phyloP scores from a whole-genome alignment of 2,329 filamentous ascomycete genomes.

The Cyphellophora attinorum region DNA sequence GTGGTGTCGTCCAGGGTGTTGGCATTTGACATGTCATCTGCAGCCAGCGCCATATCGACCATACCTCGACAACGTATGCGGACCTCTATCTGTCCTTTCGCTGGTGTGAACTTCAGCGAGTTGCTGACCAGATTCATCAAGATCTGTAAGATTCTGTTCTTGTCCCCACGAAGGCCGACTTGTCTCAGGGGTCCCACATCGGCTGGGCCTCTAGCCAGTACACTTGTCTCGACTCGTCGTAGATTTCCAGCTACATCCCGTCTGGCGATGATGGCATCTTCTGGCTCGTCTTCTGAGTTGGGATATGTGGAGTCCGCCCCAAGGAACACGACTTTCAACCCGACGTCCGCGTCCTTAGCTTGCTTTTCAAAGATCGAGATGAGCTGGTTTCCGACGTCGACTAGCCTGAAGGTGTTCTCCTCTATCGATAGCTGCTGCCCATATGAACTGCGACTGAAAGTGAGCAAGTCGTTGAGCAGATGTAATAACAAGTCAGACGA shows the following conservation, averaged over 20 bases:
- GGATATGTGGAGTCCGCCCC: slow-evolving; percentile 31
- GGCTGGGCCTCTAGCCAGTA: slow-evolving; percentile 51
- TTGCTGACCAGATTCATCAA: slow-evolving; percentile 71
- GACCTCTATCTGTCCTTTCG: slow-evolving; percentile 63
- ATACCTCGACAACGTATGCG: slow-evolving; percentile 55
- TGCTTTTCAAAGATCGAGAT: slow-evolving; percentile 82
- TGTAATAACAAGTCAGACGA: slow-evolving; percentile 74
- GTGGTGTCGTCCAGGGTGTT: slow-evolving; percentile 24
- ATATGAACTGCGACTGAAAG: slow-evolving; percentile 89
- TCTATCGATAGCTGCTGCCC: slow-evolving; percentile 73
- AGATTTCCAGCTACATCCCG: slow-evolving; percentile 7
- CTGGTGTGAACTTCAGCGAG: slow-evolving; percentile 77
- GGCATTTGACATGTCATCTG: slow-evolving; percentile 7
- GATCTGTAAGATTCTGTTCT: slow-evolving; percentile 79
- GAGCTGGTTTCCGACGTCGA: slow-evolving; percentile 72
- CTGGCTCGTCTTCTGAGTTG: slow-evolving; percentile 14
- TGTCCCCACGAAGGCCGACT: slow-evolving; percentile 79
- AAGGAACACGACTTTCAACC: slow-evolving; percentile 61
- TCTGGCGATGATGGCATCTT: slow-evolving; percentile 34
- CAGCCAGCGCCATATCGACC: slow-evolving; percentile 32
- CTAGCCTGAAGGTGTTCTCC: slow-evolving; percentile 71
- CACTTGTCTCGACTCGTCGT: slow-evolving; percentile 18
- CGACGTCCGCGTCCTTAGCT: slow-evolving; percentile 66
- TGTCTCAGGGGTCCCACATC: slow-evolving; percentile 64
- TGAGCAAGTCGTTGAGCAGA: slow-evolving; percentile 75